These are phyloP conservation scores for Suillus occidentalis DNA, from an alignment of 768 basidiomycete species.

Conservation along the genomic window DNA sequence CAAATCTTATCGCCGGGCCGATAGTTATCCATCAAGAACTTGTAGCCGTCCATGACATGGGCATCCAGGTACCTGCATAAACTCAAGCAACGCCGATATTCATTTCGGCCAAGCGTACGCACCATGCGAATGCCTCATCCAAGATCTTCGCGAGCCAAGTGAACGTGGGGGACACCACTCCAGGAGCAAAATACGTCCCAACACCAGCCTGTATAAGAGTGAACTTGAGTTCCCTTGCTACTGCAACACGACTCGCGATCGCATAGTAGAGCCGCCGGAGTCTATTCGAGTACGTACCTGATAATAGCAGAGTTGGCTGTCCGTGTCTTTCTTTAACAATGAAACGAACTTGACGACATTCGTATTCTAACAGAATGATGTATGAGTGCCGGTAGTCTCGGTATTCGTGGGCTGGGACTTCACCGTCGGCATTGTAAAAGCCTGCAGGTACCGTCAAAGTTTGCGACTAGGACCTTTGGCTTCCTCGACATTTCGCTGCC, in stretches of 20 bases:
- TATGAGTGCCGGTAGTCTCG: neutral
- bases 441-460: constrained; percentile 71
- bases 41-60: constrained; percentile 76
- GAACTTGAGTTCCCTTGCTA: neutral
- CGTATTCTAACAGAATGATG: constrained; percentile 45
- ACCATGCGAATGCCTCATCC: constrained; percentile 77
- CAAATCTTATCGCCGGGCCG: constrained; percentile 71
- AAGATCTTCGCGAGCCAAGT: constrained; percentile 57
- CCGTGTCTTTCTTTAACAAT: constrained; percentile 61
- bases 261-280: neutral
- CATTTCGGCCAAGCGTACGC: constrained; percentile 13
- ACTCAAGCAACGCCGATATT: neutral
- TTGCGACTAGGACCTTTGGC: constrained; percentile 55
- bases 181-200: constrained; percentile 56
- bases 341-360: constrained; percentile 72
- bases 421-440: constrained; percentile 50
- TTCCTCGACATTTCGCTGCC: constrained; percentile 6
- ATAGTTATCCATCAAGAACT: constrained; percentile 79
- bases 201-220: constrained; percentile 41
- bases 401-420: constrained; percentile 14
- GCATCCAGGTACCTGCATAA: constrained; percentile 59
- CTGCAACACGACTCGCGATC: neutral
- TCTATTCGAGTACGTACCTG: constrained; percentile 45
- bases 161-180: constrained; percentile 63
- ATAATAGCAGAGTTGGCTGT: constrained; percentile 66